A percentile compares a stretch with the other conserved stretches of the same genome.
Evolutionary conservation across 2,329 filamentous ascomycete genomes (phyloP).

Genomic region (Venturia effusa): DNA sequence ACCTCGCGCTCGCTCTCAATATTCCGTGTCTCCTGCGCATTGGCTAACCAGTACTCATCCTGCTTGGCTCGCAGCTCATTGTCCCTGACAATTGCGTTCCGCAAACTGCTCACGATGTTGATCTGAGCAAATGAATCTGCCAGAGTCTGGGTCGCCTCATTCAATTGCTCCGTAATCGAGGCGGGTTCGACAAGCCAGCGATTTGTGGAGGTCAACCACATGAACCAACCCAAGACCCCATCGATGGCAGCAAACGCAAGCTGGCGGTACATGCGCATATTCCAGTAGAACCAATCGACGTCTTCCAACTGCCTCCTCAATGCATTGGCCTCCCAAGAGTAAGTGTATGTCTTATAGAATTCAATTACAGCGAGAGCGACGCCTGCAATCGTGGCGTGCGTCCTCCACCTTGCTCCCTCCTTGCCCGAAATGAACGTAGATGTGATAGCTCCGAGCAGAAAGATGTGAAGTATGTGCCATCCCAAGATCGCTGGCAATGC

Average conservation of each 20-base stretch:
- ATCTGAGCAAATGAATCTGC: slow-evolving; percentile 1
- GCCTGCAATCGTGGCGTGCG: slow-evolving; percentile 53
- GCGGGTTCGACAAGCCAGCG: slow-evolving; percentile 59
- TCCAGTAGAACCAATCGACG: slow-evolving; percentile 63
- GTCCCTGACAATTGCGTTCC: slow-evolving; percentile 71
- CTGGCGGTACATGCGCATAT: slow-evolving; percentile 50
- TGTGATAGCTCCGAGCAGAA: slow-evolving; percentile 61
- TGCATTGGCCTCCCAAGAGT: slow-evolving; percentile 55
- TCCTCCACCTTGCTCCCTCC: slow-evolving; percentile 58
- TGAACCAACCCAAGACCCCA: slow-evolving; percentile 46
- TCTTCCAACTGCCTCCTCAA: slow-evolving; percentile 49
- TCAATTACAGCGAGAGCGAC: slow-evolving; percentile 52
- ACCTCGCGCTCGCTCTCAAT: slow-evolving; percentile 73
- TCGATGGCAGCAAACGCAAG: slow-evolving; percentile 57
- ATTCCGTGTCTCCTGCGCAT: slow-evolving; percentile 60
- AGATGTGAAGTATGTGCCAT: slow-evolving; percentile 72
- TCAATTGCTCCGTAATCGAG: slow-evolving; percentile 54
- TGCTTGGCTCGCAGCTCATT: slow-evolving; percentile 53
- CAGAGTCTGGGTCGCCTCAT: slow-evolving; percentile 33
- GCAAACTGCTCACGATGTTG: slow-evolving; percentile 30
- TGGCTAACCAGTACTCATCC: slow-evolving; percentile 69
- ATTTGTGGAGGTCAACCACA: slow-evolving; percentile 72
- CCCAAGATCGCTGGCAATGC: slow-evolving; percentile 60
- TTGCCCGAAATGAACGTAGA: slow-evolving; percentile 54
- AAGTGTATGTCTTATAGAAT: slow-evolving; percentile 52